These are phyloP conservation scores for Yueomyces sp. DNA, from an alignment of 805 yeast species.

Conservation along the genomic window DNA sequence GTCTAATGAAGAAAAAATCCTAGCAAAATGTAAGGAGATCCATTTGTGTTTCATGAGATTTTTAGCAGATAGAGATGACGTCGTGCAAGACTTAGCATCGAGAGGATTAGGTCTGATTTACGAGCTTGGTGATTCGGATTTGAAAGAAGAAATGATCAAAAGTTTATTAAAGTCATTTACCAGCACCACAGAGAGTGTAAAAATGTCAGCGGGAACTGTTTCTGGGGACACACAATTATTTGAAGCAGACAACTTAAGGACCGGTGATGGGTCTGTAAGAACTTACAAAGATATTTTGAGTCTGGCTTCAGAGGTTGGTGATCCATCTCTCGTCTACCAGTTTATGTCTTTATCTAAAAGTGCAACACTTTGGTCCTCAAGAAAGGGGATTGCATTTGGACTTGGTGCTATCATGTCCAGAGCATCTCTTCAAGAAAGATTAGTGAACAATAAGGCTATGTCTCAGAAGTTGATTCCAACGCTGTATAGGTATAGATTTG, in stretches of 20 bases:
- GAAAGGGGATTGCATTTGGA: conserved; percentile 92
- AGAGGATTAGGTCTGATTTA: conserved; percentile 75
- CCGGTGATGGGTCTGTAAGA: conserved; percentile 76
- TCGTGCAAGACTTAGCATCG: conserved; percentile 86
- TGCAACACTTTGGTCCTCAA: conserved; percentile 81
- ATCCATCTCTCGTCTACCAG: conserved; percentile 84
- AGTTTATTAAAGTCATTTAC: conserved; percentile 68
- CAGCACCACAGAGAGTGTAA: conserved; percentile 37
- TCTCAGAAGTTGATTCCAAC: conserved; percentile 63
- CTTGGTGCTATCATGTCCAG: conserved; percentile 75
- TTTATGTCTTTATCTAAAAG: conserved; percentile 86
- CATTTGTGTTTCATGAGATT: conserved; percentile 69
- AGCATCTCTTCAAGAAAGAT: conserved; percentile 51
- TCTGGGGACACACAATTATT: conserved; percentile 73
- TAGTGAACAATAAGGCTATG: conserved; percentile 39
- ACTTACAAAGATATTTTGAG: conserved; percentile 83
- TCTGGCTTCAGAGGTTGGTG: conserved; percentile 90
- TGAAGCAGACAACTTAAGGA: conserved; percentile 66
- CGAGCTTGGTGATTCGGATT: conserved; percentile 55
- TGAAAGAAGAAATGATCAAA: conserved; percentile 61
- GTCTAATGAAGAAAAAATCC: conserved; percentile 32
- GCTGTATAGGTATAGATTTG: conserved; percentile 71
- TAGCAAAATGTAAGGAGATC: conserved; percentile 37
- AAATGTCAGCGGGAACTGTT: conserved; percentile 49
- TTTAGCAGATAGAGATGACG: conserved; percentile 68